Percentiles rank a stretch among this genome's conserved stretches.
Conservation (phyloP, 352 stramenopile genomes). For the Phytophthora pluvialis region DNA sequence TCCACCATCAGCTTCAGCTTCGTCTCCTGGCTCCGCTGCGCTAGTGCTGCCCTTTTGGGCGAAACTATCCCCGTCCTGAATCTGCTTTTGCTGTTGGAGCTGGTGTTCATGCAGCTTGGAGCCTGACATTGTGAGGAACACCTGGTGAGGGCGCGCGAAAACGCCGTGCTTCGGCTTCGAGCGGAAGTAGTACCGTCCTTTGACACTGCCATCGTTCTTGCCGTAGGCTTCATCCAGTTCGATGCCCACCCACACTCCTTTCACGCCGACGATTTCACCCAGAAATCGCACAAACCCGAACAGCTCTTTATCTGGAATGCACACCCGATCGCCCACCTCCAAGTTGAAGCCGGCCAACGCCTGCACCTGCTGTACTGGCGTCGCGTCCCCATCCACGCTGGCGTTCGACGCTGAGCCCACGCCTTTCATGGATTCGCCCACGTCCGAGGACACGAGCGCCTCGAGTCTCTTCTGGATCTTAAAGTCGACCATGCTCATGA, state of each 20-base stretch:
- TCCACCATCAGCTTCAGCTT: constrained; percentile 30
- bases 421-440: constrained; percentile 31
- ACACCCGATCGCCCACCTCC: constrained; percentile 78
- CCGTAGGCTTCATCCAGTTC: constrained; percentile 78
- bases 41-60: constrained; percentile 24
- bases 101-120: constrained; percentile 61
- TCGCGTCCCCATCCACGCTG: constrained; percentile 60
- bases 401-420: constrained; percentile 44
- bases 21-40: constrained; percentile 38
- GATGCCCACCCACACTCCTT: constrained; percentile 77
- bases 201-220: constrained; percentile 88
- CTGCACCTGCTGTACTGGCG: constrained; percentile 33
- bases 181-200: constrained; percentile 80
- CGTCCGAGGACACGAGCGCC: constrained; percentile 49
- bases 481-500: constrained; percentile 78
- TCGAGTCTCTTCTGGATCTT: constrained; percentile 87
- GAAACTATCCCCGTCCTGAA: constrained; percentile 35
- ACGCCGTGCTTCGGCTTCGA: constrained; percentile 83
- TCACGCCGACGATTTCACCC: constrained; percentile 74
- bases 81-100: constrained; percentile 46
- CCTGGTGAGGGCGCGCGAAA: constrained; percentile 78
- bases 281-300: constrained; percentile 84
- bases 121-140: constrained; percentile 72
- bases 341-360: constrained; percentile 47
- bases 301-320: constrained; percentile 85